A percentile compares a stretch with the other conserved stretches of the same genome.
Conservation (phyloP, 2,329 filamentous ascomycete genomes). For the Fusarium goolgardi region DNA sequence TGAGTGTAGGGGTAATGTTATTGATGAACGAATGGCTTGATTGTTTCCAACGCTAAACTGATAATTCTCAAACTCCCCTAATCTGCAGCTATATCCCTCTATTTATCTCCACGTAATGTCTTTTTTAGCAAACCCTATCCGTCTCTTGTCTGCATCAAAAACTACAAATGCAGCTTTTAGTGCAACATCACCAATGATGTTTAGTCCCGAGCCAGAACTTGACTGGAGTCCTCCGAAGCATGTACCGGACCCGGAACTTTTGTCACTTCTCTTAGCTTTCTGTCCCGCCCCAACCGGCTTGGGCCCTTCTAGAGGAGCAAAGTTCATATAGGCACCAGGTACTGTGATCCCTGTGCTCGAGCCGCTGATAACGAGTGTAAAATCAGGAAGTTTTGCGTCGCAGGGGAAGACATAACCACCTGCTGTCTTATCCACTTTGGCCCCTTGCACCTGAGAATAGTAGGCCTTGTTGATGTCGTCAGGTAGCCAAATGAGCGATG, state of each 20-base stretch:
- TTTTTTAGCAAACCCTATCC: slow-evolving; percentile 44
- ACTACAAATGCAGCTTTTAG: slow-evolving; percentile 71
- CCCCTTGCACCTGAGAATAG: slow-evolving; percentile 60
- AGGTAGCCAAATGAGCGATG: slow-evolving; percentile 72
- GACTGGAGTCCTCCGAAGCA: slow-evolving; percentile 79
- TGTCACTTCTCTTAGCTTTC: not conserved
- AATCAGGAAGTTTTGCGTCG: slow-evolving; percentile 58
- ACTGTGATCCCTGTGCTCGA: slow-evolving; percentile 65
- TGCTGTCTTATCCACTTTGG: slow-evolving; percentile 53
- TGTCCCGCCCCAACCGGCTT: not conserved
- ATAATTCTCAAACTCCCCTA: not conserved
- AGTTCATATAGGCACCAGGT: slow-evolving; percentile 65
- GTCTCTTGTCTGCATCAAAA: slow-evolving; percentile 57
- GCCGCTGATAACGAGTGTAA: slow-evolving; percentile 65
- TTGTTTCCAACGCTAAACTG: not conserved
- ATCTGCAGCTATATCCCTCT: not conserved
- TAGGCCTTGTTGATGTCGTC: slow-evolving; percentile 62
- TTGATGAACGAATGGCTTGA: not conserved
- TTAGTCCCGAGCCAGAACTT: slow-evolving; percentile 56
- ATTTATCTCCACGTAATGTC: not conserved
- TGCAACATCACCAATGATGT: slow-evolving; percentile 73
- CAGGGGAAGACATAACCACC: slow-evolving; percentile 64
- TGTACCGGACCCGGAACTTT: not conserved
- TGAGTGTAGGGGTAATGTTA: not conserved
- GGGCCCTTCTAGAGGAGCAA: slow-evolving; percentile 55